Evolutionary conservation across 495 filamentous ascomycete genomes (phyloP).

Genomic region (Penicillium roqueforti): DNA sequence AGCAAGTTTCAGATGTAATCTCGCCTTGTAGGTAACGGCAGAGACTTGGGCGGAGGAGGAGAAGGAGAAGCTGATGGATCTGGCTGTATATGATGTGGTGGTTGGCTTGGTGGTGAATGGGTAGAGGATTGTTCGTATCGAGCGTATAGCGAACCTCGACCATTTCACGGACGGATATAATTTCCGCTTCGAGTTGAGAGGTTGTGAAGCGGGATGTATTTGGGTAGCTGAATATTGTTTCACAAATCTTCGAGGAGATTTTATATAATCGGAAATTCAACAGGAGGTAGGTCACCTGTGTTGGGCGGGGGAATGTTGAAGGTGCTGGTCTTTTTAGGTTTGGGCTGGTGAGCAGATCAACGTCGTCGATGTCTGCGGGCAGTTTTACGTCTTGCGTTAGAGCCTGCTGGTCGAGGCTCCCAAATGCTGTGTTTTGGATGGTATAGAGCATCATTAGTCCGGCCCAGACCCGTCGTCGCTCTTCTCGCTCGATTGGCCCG

Average conservation of each 20-base stretch:
- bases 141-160: slow-evolving; percentile 37
- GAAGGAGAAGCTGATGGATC: slow-evolving; percentile 45
- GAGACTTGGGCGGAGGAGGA: slow-evolving; percentile 42
- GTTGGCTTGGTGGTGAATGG: slow-evolving; percentile 40
- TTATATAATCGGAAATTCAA: slow-evolving; percentile 41
- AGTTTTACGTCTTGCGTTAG: slow-evolving; percentile 35
- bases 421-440: slow-evolving; percentile 39
- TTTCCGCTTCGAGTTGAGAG: slow-evolving; percentile 36
- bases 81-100: slow-evolving; percentile 46
- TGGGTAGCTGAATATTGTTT: slow-evolving; percentile 35
- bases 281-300: slow-evolving; percentile 48
- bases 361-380: slow-evolving; percentile 43
- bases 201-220: slow-evolving; percentile 23
- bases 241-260: slow-evolving; percentile 40
- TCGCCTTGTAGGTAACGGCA: slow-evolving; percentile 40
- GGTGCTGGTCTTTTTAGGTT: slow-evolving; percentile 6
- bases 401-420: slow-evolving; percentile 25
- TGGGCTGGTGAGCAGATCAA: slow-evolving; percentile 36
- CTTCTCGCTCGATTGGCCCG: slow-evolving; percentile 42
- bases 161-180: slow-evolving; percentile 34
- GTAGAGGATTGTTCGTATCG: slow-evolving; percentile 29
- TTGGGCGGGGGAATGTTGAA: slow-evolving; percentile 32
- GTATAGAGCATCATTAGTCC: slow-evolving; percentile 44
- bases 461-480: slow-evolving; percentile 45
- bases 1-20: slow-evolving; percentile 37